Percentiles rank a stretch among this genome's conserved stretches.
Evolutionary conservation across 1,284 basidiomycete genomes (phyloP).

Genomic region (Papiliotrema terrestris): DNA sequence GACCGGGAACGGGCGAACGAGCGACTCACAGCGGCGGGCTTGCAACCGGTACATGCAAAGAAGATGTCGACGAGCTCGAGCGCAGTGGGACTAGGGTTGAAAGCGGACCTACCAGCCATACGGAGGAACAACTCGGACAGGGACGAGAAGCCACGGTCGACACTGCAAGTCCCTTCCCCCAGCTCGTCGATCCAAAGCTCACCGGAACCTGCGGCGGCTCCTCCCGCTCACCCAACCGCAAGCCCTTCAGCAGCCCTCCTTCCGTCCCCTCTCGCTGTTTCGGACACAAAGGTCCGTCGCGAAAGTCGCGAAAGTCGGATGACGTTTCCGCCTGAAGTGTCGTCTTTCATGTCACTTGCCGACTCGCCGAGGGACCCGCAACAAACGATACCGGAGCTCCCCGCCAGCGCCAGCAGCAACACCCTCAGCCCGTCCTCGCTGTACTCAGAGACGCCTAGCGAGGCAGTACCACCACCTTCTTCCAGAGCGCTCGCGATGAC

Average conservation of each 20-base stretch:
- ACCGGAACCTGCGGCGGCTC: slow-evolving; percentile 5
- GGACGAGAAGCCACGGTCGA: slow-evolving; percentile 17
- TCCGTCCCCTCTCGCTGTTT: slow-evolving; percentile 34
- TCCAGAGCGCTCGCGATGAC: slow-evolving; percentile 18
- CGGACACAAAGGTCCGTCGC: slow-evolving; percentile 24
- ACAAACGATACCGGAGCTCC: neutral
- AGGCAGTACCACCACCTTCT: slow-evolving; percentile 15
- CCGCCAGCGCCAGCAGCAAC: slow-evolving; percentile 13
- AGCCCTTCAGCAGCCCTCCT: slow-evolving; percentile 17
- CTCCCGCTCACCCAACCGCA: slow-evolving; percentile 7
- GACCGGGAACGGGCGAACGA: slow-evolving; percentile 62
- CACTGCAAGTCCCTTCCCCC: slow-evolving; percentile 2
- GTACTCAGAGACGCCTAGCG: slow-evolving; percentile 14
- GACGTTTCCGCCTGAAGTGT: slow-evolving; percentile 41
- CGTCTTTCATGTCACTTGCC: slow-evolving; percentile 40
- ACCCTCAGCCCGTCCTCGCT: slow-evolving; percentile 24
- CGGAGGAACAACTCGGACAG: slow-evolving; percentile 37
- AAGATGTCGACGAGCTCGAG: slow-evolving; percentile 35
- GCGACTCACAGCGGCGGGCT: slow-evolving; percentile 28
- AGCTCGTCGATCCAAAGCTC: neutral
- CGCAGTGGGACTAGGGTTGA: slow-evolving; percentile 29
- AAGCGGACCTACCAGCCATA: slow-evolving; percentile 18
- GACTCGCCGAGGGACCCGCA: slow-evolving; percentile 23
- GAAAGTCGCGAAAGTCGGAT: slow-evolving; percentile 42
- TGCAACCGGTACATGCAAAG: slow-evolving; percentile 29